Base-by-base conservation (phyloP, 495 filamentous ascomycete species). In the Friedmanniomyces simplex region DNA sequence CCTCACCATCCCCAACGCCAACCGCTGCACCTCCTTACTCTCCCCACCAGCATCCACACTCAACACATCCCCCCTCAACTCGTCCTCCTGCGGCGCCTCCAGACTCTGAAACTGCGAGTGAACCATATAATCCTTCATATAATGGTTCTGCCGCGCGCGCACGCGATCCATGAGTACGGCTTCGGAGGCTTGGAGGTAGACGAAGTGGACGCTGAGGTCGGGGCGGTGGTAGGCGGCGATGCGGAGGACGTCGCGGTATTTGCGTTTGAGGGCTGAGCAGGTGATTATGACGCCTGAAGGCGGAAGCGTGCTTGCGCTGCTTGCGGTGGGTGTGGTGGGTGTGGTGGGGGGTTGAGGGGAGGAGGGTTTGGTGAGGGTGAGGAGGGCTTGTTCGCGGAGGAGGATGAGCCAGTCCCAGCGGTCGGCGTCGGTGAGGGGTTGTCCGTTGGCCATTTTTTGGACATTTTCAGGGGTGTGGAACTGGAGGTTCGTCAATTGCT, bases 91-190 rank as follows among this genome's bases (percentile, higher is more conserved):
- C 0, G 94, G 94, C 64, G 85, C 82, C 71, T 99, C 90, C 18
- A 99, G 78, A 50, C 81, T 82, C 56, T 82, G 78, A 63, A 96
- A 83, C 68, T 99, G 94, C 67, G 86, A 91, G 54, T 85, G 84
- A n/a, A 99, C 90, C 94, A 99, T 99, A 52, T 82, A 81, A 58
- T 87, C 86, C 69, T 95, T 94, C 93, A 99, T 97, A 71, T 93
- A 99, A 67, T 99, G 94, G 49, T 82, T 80, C 72, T 89, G 68
- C 61, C 91, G 81, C 24, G 76, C 75, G 20, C 73, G 71, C 18
- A 97, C 91, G 0, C 94, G 80, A 62, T 81, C 73, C 45, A 94
- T 73, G 30, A 96, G 79, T 21, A 84, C 73, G 49, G 82, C 77
- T 69, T 94, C 85, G 28, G 78, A 73, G 13, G 90, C 87, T 55